Conservation (phyloP, 2,329 filamentous ascomycete genomes). For the Hymenoscyphus linearis region DNA sequence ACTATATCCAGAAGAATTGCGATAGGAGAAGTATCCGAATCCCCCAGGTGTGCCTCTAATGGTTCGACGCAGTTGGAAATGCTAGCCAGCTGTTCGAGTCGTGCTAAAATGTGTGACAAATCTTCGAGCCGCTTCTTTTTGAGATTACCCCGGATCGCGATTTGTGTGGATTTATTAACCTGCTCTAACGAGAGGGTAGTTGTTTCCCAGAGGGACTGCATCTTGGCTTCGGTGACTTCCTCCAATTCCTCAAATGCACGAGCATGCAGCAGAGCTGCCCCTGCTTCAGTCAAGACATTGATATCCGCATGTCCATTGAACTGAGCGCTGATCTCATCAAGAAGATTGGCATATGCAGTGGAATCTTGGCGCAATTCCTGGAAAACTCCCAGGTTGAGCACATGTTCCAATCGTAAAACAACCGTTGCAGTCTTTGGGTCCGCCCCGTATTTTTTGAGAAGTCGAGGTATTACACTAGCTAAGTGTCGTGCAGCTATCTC, state of each 20-base stretch:
- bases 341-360: conserved; percentile 69
- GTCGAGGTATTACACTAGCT: conserved; percentile 71
- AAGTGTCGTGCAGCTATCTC: conserved; percentile 76
- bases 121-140: conserved; percentile 59
- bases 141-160: conserved; percentile 67
- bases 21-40: conserved; percentile 47
- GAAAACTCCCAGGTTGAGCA: conserved; percentile 81
- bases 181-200: conserved; percentile 63
- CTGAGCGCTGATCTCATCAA: conserved; percentile 91
- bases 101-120: conserved; percentile 67
- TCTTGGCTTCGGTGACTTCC: conserved; percentile 75
- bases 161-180: conserved; percentile 60
- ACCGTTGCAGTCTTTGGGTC: conserved; percentile 78
- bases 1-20: conserved; percentile 69
- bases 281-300: conserved; percentile 77
- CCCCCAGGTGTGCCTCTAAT: conserved; percentile 58
- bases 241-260: conserved; percentile 83
- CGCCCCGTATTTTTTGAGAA: conserved; percentile 92
- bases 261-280: conserved; percentile 76
- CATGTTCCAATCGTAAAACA: conserved; percentile 79
- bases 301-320: conserved; percentile 90
- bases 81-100: conserved; percentile 74
- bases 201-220: conserved; percentile 82
- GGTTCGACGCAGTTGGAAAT: conserved; percentile 73
- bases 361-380: conserved; percentile 84